Evolutionary conservation across 1,139 yeast genomes (phyloP).

Genomic region (Blastobotrys buckinghamii): DNA sequence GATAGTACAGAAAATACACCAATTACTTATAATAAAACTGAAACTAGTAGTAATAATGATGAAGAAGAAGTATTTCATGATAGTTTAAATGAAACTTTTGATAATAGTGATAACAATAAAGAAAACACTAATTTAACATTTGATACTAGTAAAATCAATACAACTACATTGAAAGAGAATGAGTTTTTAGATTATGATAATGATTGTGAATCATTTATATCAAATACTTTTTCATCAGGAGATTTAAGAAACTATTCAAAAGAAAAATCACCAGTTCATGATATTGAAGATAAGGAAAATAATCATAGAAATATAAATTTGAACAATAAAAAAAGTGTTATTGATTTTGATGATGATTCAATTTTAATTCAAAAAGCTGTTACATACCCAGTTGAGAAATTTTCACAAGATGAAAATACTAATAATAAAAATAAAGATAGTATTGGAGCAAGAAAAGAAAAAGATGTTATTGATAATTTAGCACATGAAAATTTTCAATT

Average conservation of each 20-base stretch:
- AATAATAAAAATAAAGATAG: not conserved
- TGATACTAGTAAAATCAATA: not conserved
- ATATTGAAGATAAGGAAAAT: not conserved
- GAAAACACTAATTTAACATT: not conserved
- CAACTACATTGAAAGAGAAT: not conserved
- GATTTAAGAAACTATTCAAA: constrained; percentile 7
- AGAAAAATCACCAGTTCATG: not conserved
- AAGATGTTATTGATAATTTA: constrained; percentile 14
- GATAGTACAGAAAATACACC: too few relatives aligned
- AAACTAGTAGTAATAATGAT: not conserved
- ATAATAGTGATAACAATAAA: too few relatives aligned
- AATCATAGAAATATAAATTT: not conserved
- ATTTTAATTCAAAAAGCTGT: constrained; percentile 11
- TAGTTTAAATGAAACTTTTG: not conserved
- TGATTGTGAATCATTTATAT: constrained; percentile 5
- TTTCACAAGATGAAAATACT: not conserved
- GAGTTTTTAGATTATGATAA: not conserved
- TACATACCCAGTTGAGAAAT: constrained; percentile 9
- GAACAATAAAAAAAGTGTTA: not conserved
- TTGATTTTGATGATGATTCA: constrained; percentile 3
- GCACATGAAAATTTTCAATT: constrained; percentile 19
- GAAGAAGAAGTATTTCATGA: not conserved
- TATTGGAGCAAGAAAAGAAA: constrained; percentile 17
- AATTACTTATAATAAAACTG: too few relatives aligned
- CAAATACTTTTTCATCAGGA: constrained; percentile 5